Conservation (phyloP, 2,329 filamentous ascomycete genomes). For the Colletotrichum sp. region DNA sequence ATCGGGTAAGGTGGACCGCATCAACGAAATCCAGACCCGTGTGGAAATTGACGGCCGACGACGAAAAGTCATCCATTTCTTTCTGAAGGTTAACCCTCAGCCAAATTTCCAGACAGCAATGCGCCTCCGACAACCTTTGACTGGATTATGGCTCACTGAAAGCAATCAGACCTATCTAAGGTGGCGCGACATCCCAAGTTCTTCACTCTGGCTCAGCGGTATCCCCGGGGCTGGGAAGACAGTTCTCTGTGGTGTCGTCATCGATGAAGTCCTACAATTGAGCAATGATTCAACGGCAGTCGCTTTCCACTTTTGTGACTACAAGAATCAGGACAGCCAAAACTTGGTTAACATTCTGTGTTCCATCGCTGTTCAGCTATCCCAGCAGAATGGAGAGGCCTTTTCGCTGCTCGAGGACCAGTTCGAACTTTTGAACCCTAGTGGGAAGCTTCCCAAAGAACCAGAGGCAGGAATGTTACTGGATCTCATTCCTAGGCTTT, state of each 20-base stretch:
- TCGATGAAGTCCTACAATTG: not conserved
- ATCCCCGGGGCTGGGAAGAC: not conserved
- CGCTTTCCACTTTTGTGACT: not conserved
- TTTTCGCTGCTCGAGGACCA: not conserved
- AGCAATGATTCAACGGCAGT: not conserved
- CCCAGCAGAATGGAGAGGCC: not conserved
- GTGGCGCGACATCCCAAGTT: not conserved
- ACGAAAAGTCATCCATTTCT: accelerated
- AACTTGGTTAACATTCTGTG: not conserved
- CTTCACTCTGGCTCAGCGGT: not conserved
- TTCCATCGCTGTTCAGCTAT: not conserved
- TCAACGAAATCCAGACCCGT: not conserved
- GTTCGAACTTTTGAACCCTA: not conserved
- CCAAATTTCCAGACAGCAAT: not conserved
- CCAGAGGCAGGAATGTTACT: not conserved
- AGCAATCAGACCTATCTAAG: not conserved
- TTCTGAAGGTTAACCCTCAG: not conserved
- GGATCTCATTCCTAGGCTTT: not conserved
- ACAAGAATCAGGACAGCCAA: not conserved
- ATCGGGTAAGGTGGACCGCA: not conserved
- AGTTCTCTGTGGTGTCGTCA: not conserved
- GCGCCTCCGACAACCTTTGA: not conserved
- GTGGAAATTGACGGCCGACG: not conserved
- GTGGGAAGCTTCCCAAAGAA: accelerated
- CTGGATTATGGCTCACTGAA: not conserved